Evolutionary conservation across 805 yeast genomes (phyloP), one percentile per base, ranked within the genome.

Genomic region (Yarrowia sp.): DNA sequence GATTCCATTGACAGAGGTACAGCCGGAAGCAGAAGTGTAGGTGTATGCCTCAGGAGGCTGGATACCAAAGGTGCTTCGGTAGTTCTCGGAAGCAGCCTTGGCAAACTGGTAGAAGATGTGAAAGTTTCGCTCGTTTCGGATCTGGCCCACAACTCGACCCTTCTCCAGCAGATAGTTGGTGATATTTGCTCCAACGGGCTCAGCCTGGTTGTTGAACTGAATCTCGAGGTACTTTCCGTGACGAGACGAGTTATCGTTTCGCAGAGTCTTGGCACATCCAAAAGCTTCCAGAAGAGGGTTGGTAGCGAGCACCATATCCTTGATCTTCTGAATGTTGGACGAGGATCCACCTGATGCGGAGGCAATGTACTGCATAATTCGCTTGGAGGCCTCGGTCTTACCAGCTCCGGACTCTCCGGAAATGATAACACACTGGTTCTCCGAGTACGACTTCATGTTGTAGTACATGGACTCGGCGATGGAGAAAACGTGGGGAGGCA

Each of bases 341-440:
- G 85, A 77, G 8, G 81, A 75, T 14, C 85, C 81, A 11, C 92
- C 96, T 1, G 95, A 87, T 3, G 92, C 96, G 28, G 92, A 86
- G 41, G 98, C 76, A 70, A 93, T 88, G 75, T 93, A 93, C 77
- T 93, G 98, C 98, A 93, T 93, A 76, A 93, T 92, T 75, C 96
- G 86, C 79, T 93, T 93, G 45, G 98, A 98, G 22, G 98, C 98
- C 78, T 93, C 98, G 5, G 98, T 93, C 74, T 93, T 93, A 60
- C 98, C 98, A 4, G 98, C 98, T 68, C 98, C 98, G 0, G 97
- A 90, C 75, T 93, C 98, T 65, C 98, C 98, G 2, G 97, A 90
- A 69, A 95, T 95, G 71, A 95, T 95, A 22, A 95, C 98, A 82
- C 98, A 93, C 75, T 95, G 99, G 73, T 86, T 91, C 71, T 95